Base-by-base conservation (phyloP, 2,329 filamentous ascomycete species). In the Annulohypoxylon truncatum region DNA sequence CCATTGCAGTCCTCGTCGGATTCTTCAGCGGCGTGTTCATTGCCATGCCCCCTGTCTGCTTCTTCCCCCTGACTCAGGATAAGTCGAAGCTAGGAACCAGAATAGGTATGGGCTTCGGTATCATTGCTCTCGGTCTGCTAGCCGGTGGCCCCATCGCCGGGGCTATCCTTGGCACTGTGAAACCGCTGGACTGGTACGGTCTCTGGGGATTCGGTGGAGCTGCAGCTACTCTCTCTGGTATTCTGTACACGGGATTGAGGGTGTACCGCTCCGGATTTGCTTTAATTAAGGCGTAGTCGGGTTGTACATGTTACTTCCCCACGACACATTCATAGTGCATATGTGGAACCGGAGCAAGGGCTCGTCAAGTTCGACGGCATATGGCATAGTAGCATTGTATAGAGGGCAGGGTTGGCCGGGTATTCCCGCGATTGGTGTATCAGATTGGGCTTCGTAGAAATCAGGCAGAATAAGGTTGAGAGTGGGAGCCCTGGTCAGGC, bases 1-100 rank as follows among this genome's bases (percentile, higher is more conserved):
- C 75, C 0, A 69, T 77, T 31, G 71, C 74, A 2, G 61, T 79
- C 6, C 71, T 80, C 28, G 79, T 77, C 58, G 79, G 79, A 31
- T 79, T 80, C 75, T 80, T 80, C 69, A 76, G 73, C 20, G 80
- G 80, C 31, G 77, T 79, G 53, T 79, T 81, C 70, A 79, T 82
- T 54, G 76, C 79, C 2, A 73, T 82, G 48, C 79, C 79, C 3
- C 77, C 78, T 2, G 75, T 79, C 2, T 74, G 77, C 54, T 77
- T 81, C 60, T 76, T 77, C n/a, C 73, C 70, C 5, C 65, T 82
- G 24, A 80, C 79, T 0, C 58, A 75, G 35, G 77, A 82, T 66
- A 79, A 78, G 69, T 73, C 73, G 4, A 78, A 77, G 60, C 70
- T 82, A 5, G 81, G 81, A 4, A 79, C 77, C 2, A 71, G 79